phyloP scores from a whole-genome alignment of 495 filamentous ascomycete genomes.

The Clavariopsis aquatica region DNA sequence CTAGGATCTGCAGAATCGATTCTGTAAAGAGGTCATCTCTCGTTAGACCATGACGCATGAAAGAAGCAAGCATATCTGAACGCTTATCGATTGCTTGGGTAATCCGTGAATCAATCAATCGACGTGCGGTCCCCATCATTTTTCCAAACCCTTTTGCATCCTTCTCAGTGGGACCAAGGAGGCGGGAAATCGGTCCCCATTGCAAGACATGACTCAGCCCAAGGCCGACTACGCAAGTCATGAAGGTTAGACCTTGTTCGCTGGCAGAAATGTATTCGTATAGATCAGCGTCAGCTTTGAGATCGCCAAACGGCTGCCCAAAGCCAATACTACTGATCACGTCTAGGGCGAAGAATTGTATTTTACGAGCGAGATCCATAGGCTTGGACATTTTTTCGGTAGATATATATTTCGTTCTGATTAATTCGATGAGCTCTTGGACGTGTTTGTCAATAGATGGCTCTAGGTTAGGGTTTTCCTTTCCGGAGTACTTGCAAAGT shows the following conservation, averaged over 20 bases:
- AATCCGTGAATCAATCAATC: conserved; percentile 14
- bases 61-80: conserved; percentile 47
- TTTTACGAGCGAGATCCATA: conserved; percentile 49
- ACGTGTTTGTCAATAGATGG: conserved; percentile 34
- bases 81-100: conserved; percentile 33
- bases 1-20: conserved; percentile 42
- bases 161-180: conserved; percentile 32
- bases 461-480: conserved; percentile 37
- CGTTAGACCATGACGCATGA: conserved; percentile 45
- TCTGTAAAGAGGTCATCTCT: conserved; percentile 45
- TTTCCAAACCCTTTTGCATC: conserved; percentile 27
- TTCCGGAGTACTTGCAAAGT: conserved; percentile 36
- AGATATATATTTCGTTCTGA: conserved; percentile 42
- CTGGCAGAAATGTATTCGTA: conserved; percentile 51
- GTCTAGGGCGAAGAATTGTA: conserved; percentile 52
- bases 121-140: conserved; percentile 33
- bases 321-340: conserved; percentile 51
- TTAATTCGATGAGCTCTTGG: conserved; percentile 35
- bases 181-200: conserved; percentile 13
- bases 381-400: conserved; percentile 31
- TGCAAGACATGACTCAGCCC: conserved; percentile 13
- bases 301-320: conserved; percentile 47
- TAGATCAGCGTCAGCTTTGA: conserved; percentile 52
- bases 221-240: conserved; percentile 16
- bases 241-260: conserved; percentile 38